phyloP scores from a whole-genome alignment of 331 rosid genomes.

The Acacia concinna region DNA sequence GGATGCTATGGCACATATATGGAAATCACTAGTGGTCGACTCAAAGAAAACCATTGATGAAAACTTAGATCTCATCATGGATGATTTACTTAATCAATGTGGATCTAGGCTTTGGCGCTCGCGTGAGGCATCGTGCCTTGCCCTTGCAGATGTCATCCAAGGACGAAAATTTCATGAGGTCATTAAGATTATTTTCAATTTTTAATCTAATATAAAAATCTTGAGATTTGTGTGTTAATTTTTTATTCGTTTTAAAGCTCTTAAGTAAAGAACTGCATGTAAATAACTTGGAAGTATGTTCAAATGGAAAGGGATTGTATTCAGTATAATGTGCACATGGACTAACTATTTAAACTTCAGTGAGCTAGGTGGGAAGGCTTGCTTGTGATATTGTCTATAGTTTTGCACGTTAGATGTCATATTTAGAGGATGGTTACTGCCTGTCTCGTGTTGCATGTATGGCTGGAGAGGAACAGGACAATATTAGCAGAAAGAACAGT shows the following conservation, averaged over 20 bases:
- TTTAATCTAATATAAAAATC: slow-evolving; percentile 4
- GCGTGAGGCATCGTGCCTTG: slow-evolving; percentile 92
- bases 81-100: slow-evolving; percentile 79
- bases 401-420: not conserved
- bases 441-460: not conserved
- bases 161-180: slow-evolving; percentile 92
- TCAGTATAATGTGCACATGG: not conserved
- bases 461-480: not conserved
- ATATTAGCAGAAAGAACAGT: not conserved
- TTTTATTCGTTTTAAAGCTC: not conserved
- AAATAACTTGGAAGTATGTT: not conserved
- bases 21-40: slow-evolving; percentile 95
- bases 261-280: slow-evolving; percentile 13
- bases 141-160: slow-evolving; percentile 89
- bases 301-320: not conserved
- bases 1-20: slow-evolving; percentile 98
- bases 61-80: slow-evolving; percentile 73
- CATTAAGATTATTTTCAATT: slow-evolving; percentile 24
- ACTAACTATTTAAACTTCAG: not conserved
- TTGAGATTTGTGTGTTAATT: slow-evolving; percentile 6
- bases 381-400: not conserved
- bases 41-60: slow-evolving; percentile 94
- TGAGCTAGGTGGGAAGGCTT: not conserved
- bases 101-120: slow-evolving; percentile 99
- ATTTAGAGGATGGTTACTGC: not conserved